Evolutionary conservation across 176 grass and related monocot genomes (phyloP).

Genomic region (Oryza punctata): DNA sequence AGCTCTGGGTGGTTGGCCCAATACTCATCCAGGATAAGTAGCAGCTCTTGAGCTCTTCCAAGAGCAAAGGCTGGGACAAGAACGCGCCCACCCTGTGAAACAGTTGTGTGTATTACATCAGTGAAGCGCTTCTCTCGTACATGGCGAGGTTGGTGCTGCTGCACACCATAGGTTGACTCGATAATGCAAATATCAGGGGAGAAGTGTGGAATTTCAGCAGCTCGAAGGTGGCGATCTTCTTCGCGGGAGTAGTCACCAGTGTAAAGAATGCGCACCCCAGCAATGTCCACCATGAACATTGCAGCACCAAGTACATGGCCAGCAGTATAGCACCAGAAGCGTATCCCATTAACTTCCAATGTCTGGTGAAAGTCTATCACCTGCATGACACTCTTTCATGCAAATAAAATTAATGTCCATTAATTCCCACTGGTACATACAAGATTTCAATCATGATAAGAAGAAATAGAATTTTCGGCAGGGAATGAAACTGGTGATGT

Average conservation of each 20-base stretch:
- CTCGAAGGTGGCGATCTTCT: conserved; percentile 84
- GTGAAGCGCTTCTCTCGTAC: too few species aligned
- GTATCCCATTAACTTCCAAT: conserved; percentile 90
- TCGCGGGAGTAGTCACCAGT: conserved; percentile 93
- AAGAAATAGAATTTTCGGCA: neutral
- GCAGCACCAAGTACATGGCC: conserved; percentile 93
- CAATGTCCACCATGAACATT: conserved; percentile 99
- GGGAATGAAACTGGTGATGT: neutral
- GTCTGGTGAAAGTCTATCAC: conserved; percentile 99
- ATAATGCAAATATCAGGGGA: conserved; percentile 82
- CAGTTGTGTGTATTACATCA: too few species aligned
- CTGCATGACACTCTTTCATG: conserved; percentile 35
- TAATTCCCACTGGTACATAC: neutral
- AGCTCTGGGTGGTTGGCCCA: conserved; percentile 61
- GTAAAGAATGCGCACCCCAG: conserved; percentile 86
- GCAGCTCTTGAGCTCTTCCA: too few species aligned
- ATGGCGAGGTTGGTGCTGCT: too few species aligned
- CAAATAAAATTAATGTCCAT: conserved; percentile 7
- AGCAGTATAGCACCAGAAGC: conserved; percentile 99
- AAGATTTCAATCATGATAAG: neutral
- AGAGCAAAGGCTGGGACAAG: too few species aligned
- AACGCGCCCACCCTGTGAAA: too few species aligned
- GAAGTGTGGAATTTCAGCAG: conserved; percentile 86
- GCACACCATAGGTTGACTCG: too few species aligned
- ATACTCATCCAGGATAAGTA: too few species aligned